Base-by-base conservation (phyloP, 441 rosid genomes). In the Populus hybrid region DNA sequence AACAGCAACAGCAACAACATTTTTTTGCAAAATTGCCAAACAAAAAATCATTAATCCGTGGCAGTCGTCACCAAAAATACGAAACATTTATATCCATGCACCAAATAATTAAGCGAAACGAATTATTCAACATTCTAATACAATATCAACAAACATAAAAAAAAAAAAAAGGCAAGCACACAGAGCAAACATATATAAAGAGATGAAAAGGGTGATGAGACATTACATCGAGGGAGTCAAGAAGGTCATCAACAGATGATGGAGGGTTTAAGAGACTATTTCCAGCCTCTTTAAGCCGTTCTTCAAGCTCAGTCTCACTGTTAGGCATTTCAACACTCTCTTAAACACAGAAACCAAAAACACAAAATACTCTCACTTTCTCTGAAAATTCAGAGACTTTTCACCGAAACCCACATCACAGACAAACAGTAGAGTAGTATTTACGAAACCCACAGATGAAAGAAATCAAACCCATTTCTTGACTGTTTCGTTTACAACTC, bases 191-290 rank as follows among this genome's bases (percentile, higher is more conserved):
- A 77, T 74, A 66, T 11, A 64, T 5, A 42, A 70, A 73, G 31
- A 29, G 4, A 29, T 29, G 31, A 29, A 29, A 45, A 23, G 23
- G 31, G 59, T 20, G 89, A 77, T 6, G 86, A 68, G 71, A 5
- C 79, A 72, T 80, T 89, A 93, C 98, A 83, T 91, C 87, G 79
- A 93, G 94, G 74, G 82, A 82, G 76, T n/a, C 33, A 74, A 88
- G 88, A 67, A 87, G 84, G 65, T 85, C 87, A 50, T 88, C 86
- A 64, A 81, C 74, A 3, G 94, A 84, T 20, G 89, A 78, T 4
- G 86, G 87, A 66, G 90, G 86, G 69, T 80, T 77, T 33, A 89
- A 80, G 40, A 93, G 98, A 74, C 73, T 77, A 64, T 79, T 79
- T 64, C 90, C 98, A 74, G 87, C 85, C 40, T 84, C 90, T 85